Evolutionary conservation across 306 rosid genomes (phyloP).

Genomic region (Pyrus communis): DNA sequence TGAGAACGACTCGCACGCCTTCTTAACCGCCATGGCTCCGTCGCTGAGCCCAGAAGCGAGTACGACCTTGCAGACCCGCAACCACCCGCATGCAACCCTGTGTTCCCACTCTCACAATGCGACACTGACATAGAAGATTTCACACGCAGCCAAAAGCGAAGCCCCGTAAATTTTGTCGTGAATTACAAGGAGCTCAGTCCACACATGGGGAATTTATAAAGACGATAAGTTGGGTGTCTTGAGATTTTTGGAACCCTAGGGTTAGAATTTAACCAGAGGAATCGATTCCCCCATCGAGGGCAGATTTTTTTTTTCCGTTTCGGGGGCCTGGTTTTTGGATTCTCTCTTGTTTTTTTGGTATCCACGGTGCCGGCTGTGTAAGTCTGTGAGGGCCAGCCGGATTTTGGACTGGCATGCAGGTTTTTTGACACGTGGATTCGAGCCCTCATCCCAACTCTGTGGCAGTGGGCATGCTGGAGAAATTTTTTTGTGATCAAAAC

Average conservation of each 20-base stretch:
- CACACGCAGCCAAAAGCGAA: neutral
- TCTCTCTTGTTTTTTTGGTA: too few species aligned
- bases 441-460: too few species aligned
- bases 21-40: conserved; percentile 59
- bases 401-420: too few species aligned
- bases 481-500: too few species aligned
- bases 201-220: neutral
- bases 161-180: neutral
- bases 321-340: too few species aligned
- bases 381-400: too few species aligned
- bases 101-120: conserved; percentile 9
- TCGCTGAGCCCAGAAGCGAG: neutral
- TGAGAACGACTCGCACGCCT: conserved; percentile 49
- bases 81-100: conserved; percentile 22
- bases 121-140: conserved; percentile 22
- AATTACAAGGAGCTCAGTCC: neutral
- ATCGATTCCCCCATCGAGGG: too few species aligned
- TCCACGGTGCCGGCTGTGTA: too few species aligned
- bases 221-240: neutral
- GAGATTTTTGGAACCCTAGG: neutral
- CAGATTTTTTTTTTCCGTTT: too few species aligned
- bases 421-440: too few species aligned
- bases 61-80: neutral
- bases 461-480: too few species aligned
- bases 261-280: neutral